Conservation (phyloP, 2,329 filamentous ascomycete species). For the Botrytis squamosa region DNA sequence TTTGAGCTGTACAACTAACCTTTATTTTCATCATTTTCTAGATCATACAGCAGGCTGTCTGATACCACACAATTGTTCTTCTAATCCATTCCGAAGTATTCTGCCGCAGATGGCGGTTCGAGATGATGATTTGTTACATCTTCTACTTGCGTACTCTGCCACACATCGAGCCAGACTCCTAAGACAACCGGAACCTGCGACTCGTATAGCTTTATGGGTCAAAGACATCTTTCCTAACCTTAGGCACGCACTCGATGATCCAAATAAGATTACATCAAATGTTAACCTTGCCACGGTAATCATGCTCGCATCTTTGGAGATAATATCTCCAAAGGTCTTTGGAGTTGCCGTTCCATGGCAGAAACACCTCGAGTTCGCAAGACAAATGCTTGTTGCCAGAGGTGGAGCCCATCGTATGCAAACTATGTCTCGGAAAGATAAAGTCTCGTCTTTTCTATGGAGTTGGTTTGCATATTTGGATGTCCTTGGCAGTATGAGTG, state of each 20-base stretch:
- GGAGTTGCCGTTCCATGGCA: constrained; percentile 81
- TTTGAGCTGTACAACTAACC: constrained; percentile 19
- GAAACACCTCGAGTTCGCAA: constrained; percentile 71
- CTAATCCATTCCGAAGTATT: constrained; percentile 53
- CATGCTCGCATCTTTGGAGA: constrained; percentile 80
- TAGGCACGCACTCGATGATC: constrained; percentile 62
- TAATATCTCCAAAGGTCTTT: constrained; percentile 78
- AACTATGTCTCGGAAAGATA: constrained; percentile 48
- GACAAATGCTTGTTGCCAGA: constrained; percentile 70
- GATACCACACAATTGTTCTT: constrained; percentile 50
- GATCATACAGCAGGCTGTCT: constrained; percentile 72
- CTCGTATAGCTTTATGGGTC: constrained; percentile 78
- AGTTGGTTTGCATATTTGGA: constrained; percentile 86
- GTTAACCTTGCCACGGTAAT: constrained; percentile 77
- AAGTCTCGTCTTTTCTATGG: constrained; percentile 70
- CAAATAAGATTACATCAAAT: constrained; percentile 64
- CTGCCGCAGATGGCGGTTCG: constrained; percentile 62
- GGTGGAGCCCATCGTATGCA: constrained; percentile 55
- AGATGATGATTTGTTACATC: constrained; percentile 69
- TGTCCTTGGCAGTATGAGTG: constrained; percentile 70
- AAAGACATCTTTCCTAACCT: constrained; percentile 74
- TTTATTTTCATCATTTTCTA: constrained; percentile 67
- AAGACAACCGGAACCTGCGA: constrained; percentile 69
- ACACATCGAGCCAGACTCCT: constrained; percentile 76
- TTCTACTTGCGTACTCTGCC: constrained; percentile 81